Percentiles rank a stretch among this genome's conserved stretches.
Conservation (phyloP, 2,329 filamentous ascomycete genomes). For the Mollisia scopiformis region DNA sequence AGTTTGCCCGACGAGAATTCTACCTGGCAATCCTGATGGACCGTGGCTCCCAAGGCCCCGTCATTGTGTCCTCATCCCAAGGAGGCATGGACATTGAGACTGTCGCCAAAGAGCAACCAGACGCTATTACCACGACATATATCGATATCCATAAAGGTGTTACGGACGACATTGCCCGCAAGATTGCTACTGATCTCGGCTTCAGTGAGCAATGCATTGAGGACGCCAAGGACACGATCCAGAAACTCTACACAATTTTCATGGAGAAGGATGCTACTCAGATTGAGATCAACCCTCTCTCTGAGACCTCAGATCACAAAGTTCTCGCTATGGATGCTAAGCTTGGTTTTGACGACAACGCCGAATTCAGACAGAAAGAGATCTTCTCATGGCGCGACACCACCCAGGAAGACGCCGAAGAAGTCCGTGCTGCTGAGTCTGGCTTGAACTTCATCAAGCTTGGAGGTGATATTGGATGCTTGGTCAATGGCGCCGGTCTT, state of each 20-base stretch:
- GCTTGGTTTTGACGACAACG: constrained; percentile 98
- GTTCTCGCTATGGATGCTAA: constrained; percentile 99
- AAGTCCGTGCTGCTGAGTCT: constrained; percentile 93
- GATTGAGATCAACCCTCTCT: constrained; percentile 99
- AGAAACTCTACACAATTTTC: constrained; percentile 99
- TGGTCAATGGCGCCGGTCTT: constrained; percentile 98
- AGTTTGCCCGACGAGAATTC: constrained; percentile 98
- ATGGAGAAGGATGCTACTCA: constrained; percentile 97
- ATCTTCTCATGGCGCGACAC: constrained; percentile 92
- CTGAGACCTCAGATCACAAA: constrained; percentile 97
- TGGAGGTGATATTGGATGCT: constrained; percentile 97
- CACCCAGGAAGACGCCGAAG: constrained; percentile 94
- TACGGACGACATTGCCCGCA: constrained; percentile 90
- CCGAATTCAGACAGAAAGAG: constrained; percentile 97
- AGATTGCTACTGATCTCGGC: constrained; percentile 88
- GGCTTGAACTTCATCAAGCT: constrained; percentile 99
- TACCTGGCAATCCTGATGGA: constrained; percentile 99
- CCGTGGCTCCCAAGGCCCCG: constrained; percentile 84
- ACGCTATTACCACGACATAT: constrained; percentile 91
- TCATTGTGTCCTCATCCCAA: constrained; percentile 97
- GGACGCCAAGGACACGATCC: constrained; percentile 92
- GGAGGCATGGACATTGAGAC: constrained; percentile 99
- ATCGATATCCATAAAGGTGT: constrained; percentile 95
- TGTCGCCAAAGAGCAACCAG: constrained; percentile 96
- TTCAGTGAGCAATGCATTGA: constrained; percentile 98